phyloP scores from a whole-genome alignment of 1,139 yeast species.

The Sugiyamaella castrensis region DNA sequence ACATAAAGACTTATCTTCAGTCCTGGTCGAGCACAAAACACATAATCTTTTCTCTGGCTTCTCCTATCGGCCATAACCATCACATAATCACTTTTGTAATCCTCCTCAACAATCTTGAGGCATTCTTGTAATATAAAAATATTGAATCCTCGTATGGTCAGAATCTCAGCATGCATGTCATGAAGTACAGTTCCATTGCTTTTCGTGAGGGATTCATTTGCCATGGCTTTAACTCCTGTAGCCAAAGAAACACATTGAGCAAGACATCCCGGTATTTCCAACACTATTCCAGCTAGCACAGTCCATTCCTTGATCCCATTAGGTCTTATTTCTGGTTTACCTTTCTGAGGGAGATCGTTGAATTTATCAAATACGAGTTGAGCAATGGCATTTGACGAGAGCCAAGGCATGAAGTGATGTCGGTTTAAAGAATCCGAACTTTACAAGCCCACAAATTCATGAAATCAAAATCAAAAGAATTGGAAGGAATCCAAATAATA shows the following conservation, averaged over 20 bases:
- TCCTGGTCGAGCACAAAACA: slow-evolving; percentile 37
- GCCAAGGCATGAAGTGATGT: neutral
- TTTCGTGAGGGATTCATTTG: slow-evolving; percentile 45
- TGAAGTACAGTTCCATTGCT: slow-evolving; percentile 62
- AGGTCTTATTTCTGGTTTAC: slow-evolving; percentile 58
- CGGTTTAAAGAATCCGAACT: neutral
- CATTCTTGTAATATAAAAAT: slow-evolving; percentile 41
- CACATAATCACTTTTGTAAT: slow-evolving; percentile 7
- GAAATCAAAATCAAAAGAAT: too few species aligned
- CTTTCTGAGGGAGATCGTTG: slow-evolving; percentile 39
- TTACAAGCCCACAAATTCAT: too few species aligned
- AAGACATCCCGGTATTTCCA: slow-evolving; percentile 40
- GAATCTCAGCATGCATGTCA: slow-evolving; percentile 86
- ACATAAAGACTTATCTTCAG: slow-evolving; percentile 56
- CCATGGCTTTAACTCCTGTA: slow-evolving; percentile 81
- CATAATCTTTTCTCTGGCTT: neutral
- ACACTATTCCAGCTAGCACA: slow-evolving; percentile 67
- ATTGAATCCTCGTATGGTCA: slow-evolving; percentile 69
- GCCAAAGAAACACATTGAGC: slow-evolving; percentile 48
- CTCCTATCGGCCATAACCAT: neutral
- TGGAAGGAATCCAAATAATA: too few species aligned
- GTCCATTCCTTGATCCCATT: slow-evolving; percentile 81
- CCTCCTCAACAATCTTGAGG: slow-evolving; percentile 10
- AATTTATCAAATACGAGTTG: slow-evolving; percentile 36
- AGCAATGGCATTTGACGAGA: slow-evolving; percentile 34